Conservation (phyloP, 805 yeast genomes). For the Barnettozyma wickerhamii region DNA sequence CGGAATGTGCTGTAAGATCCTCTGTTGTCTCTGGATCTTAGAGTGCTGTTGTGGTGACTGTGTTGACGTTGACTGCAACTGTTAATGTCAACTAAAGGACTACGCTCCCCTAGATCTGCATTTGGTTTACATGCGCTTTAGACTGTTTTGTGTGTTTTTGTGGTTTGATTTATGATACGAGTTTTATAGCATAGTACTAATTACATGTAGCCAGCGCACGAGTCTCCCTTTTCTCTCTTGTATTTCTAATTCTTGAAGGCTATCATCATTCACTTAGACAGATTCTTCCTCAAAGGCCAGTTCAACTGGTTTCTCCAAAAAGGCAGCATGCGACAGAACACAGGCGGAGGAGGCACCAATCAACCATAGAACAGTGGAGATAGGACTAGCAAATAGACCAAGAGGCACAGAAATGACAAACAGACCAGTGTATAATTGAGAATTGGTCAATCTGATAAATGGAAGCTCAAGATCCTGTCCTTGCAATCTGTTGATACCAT, state of each 20-base stretch:
- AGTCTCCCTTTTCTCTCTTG: neutral
- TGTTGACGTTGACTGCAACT: neutral
- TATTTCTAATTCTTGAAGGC: neutral
- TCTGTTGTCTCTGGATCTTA: slow-evolving; percentile 24
- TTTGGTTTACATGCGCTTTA: too few relatives aligned
- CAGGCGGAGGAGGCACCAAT: slow-evolving; percentile 78
- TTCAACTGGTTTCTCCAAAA: slow-evolving; percentile 94
- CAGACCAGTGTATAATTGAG: slow-evolving; percentile 81
- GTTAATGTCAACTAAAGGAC: too few relatives aligned
- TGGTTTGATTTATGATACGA: neutral
- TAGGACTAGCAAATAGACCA: slow-evolving; percentile 84
- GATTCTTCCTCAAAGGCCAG: slow-evolving; percentile 83
- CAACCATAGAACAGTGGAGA: slow-evolving; percentile 88
- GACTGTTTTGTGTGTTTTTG: too few relatives aligned
- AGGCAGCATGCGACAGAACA: slow-evolving; percentile 80
- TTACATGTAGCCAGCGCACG: neutral
- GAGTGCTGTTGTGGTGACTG: slow-evolving; percentile 24
- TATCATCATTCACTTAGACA: neutral
- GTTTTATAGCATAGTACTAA: too few relatives aligned
- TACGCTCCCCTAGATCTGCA: too few relatives aligned
- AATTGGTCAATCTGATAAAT: slow-evolving; percentile 65
- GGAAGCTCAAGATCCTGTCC: slow-evolving; percentile 78
- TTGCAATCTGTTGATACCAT: slow-evolving; percentile 70
- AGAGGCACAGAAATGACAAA: slow-evolving; percentile 73
- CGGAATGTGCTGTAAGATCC: slow-evolving; percentile 21